Conservation (phyloP, 768 basidiomycete species). For the Daedaleopsis sinensis region DNA sequence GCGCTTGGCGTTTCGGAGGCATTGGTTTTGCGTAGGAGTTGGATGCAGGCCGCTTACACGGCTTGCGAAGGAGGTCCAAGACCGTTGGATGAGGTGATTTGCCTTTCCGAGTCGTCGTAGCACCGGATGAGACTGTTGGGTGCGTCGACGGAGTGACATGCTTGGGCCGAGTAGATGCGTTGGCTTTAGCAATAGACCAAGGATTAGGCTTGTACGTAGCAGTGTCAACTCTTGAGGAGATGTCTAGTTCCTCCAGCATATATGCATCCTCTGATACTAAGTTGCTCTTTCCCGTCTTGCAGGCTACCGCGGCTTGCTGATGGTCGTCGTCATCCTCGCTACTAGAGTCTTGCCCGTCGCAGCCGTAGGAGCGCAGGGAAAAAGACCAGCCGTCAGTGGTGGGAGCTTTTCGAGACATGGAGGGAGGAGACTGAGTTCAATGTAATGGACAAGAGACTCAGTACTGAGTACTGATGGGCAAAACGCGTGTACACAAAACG, state of each 20-base stretch:
- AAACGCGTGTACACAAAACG: neutral
- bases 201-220: constrained; percentile 76
- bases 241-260: constrained; percentile 55
- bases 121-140: neutral
- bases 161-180: constrained; percentile 57
- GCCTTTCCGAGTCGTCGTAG: neutral
- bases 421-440: too few species aligned
- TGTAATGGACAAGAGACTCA: neutral
- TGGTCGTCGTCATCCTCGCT: constrained; percentile 11
- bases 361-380: constrained; percentile 24
- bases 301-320: neutral
- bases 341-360: constrained; percentile 27
- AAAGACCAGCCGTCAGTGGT: constrained; percentile 33
- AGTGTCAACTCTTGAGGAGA: constrained; percentile 60
- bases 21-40: neutral
- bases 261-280: constrained; percentile 29
- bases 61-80: neutral
- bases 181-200: constrained; percentile 80
- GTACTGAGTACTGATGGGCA: constrained; percentile 1
- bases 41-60: neutral
- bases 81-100: neutral
- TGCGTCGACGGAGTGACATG: neutral
- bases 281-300: neutral
- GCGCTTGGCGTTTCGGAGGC: neutral
- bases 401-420: neutral